Base-by-base conservation (phyloP, 2,329 filamentous ascomycete species). In the Fusarium transvaalense region DNA sequence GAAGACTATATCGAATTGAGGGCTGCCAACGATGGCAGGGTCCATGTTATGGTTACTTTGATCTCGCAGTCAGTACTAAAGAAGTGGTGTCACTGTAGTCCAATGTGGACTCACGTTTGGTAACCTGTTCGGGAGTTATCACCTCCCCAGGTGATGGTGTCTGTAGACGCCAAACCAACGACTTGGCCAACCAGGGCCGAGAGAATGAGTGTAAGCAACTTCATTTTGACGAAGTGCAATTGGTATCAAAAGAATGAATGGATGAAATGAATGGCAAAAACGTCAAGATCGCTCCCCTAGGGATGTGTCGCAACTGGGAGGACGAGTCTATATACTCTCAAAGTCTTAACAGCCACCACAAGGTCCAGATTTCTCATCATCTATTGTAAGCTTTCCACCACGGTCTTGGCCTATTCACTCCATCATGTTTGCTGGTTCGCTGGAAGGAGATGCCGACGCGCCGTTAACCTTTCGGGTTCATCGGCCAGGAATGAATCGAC, bases 31-130 rank as follows among this genome's bases (percentile, higher is more conserved):
- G 10, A 89, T 78, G 15, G 83, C 80, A 1, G 88, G 88, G 71
- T 89, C 86, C 83, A 90, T 86, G 76, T 89, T 89, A 73, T 90
- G 87, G 71, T 87, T 89, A 21, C 78, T 79, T 41, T 9, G 14
- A 6, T 6, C 3, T 4, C 0, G 5, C 2, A 3, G 23, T 68
- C 3, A 68, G 48, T 10, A 29, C 5, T 6, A 4, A 9, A 2
- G 38, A 21, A 8, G 10, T 5, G 1, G 5, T 5, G 5, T 14
- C 6, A 7, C 10, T 19, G 4, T 0, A 0, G 9, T 6, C 1
- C 15, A n/a, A 3, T 0, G 1, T 19, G 3, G n/a, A 76, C 82
- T 74, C 69, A 85, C 84, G 79, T 81, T 73, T 86, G 83, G 72
- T 88, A 88, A 29, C 86, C 85, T 14, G 81, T 74, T 51, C 86